A percentile compares a stretch with the other conserved stretches of the same genome.
phyloP scores from a whole-genome alignment of 345 rosid genomes.

The Nasturtium officinale region DNA sequence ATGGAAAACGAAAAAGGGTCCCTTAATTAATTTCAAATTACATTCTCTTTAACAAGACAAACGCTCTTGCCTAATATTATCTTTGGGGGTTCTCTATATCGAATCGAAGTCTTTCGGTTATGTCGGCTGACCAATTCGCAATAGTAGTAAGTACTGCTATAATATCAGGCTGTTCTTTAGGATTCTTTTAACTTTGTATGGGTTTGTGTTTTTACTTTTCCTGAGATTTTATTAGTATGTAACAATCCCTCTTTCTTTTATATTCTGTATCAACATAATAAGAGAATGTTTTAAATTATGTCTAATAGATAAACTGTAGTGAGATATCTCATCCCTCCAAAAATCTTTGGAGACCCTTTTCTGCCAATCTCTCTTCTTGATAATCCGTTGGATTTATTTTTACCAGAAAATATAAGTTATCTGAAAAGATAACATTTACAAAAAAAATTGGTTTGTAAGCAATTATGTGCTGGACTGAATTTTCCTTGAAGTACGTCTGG shows the following conservation, averaged over 20 bases:
- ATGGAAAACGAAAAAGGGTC: background rate
- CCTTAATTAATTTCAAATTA: background rate
- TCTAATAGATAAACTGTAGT: too few species aligned
- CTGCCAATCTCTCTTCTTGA: background rate
- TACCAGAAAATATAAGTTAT: too few species aligned
- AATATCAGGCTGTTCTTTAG: background rate
- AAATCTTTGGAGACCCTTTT: background rate
- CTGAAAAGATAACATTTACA: background rate
- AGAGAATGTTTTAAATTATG: background rate
- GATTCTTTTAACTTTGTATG: background rate
- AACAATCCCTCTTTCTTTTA: background rate
- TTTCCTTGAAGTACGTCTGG: too few species aligned
- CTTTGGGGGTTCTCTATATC: background rate
- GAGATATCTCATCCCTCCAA: too few species aligned
- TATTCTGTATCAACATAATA: background rate
- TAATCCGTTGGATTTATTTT: too few species aligned
- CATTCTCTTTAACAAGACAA: background rate
- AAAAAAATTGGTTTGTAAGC: background rate
- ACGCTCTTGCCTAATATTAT: background rate
- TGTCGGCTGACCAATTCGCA: constrained; percentile 2
- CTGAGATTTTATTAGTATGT: background rate
- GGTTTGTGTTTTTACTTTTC: background rate
- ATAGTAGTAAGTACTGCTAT: background rate
- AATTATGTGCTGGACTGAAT: background rate
- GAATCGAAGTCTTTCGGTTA: background rate